Conservation (phyloP, 306 rosid species). For the Phaseolus lunatus region DNA sequence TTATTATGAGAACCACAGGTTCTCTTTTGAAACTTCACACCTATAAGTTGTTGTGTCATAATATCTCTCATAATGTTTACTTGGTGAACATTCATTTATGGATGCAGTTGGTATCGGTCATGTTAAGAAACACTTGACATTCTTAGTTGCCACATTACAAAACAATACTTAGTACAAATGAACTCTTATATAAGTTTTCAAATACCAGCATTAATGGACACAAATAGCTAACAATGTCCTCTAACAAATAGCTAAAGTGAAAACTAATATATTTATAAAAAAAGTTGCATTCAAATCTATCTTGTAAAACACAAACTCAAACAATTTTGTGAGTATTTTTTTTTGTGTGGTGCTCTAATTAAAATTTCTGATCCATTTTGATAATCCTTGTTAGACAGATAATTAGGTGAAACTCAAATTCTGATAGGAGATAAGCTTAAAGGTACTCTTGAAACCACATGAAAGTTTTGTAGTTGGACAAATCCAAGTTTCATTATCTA, state of each 20-base stretch:
- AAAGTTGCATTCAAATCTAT: neutral
- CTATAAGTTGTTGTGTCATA: neutral
- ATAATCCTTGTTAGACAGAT: neutral
- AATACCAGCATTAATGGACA: too few species aligned
- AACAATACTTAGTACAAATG: neutral
- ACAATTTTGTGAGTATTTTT: too few species aligned
- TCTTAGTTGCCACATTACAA: neutral
- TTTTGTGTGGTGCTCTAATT: too few species aligned
- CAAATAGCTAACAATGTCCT: too few species aligned
- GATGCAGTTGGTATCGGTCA: neutral
- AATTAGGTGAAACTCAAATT: too few species aligned
- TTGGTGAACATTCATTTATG: conserved; percentile 1
- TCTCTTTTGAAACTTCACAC: neutral
- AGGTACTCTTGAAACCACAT: neutral
- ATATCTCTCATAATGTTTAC: neutral
- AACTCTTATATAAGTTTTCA: neutral
- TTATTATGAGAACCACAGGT: neutral
- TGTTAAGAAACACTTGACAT: neutral
- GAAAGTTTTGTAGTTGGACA: neutral
- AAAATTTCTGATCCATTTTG: neutral
- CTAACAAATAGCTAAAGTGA: neutral
- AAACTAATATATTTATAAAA: neutral
- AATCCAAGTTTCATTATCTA: neutral
- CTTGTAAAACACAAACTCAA: neutral
- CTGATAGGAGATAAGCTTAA: too few species aligned